Evolutionary conservation across 139 green algal species (phyloP), one percentile per base, ranked within the genome.

Genomic region (Auxenochlorella pyrenoidosa): DNA sequence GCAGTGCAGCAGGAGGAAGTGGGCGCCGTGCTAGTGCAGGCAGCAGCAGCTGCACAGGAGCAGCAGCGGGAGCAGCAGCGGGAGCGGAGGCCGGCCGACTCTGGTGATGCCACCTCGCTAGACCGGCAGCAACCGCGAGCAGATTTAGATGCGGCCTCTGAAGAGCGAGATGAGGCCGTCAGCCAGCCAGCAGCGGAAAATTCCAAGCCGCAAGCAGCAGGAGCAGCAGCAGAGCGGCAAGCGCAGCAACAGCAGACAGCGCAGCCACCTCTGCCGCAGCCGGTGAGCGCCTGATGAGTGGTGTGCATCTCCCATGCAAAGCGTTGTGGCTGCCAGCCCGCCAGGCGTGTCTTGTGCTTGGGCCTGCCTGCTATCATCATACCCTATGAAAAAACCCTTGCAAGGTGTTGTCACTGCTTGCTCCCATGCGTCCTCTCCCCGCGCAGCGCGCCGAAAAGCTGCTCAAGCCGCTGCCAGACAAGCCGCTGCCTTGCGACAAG

Each of bases 401-500:
- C 36, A 38, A 71, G 1, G 24, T 51, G 6, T 26, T 78, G 36
- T 21, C 15, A 18, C 66, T 40, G 30, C 32, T 18, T 73, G 66
- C 30, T 63, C 10, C 15, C 54, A 24, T 38, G 26, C 2, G 30
- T 32, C 71, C 63, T 1, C 13, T 38, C 44, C 28, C 30, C 30
- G 13, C 28, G 76, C 80, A 85, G 79, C 63, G n/a, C 4, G 43
- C 58, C 32, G 89, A 89, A 19, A 86, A 79, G 51, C 73, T 80
- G 44, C 88, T 89, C 28, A 89, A 92, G 66, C 86, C 63, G 54
- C 63, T 92, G 40, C 77, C 84, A 1, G 80, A 87, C 47, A 75
- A 60, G 73, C 58, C 78, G 15, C 10, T 87, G 8, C 65, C 68
- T 0, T 68, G 86, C 32, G 72, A 80, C 41, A 92, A 92, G 82